These are phyloP conservation scores for Neurospora terricola DNA, from an alignment of 495 filamentous ascomycete species.

Conservation along the genomic window DNA sequence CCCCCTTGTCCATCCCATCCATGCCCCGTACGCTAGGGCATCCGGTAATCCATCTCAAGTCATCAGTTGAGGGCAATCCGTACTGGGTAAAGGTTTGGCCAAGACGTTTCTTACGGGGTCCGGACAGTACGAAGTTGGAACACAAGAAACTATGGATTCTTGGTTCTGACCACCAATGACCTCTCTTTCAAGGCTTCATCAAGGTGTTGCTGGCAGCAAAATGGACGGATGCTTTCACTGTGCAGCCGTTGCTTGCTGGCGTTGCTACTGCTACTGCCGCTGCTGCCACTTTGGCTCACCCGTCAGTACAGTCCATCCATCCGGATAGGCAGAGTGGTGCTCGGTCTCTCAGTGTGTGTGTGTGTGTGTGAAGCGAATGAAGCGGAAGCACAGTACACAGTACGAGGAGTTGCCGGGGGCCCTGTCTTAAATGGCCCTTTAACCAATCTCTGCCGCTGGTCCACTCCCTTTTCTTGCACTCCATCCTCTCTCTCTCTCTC, in stretches of 20 bases:
- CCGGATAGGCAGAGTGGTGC: neutral
- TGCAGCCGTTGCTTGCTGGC: neutral
- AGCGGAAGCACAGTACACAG: neutral
- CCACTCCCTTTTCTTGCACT: slow-evolving; percentile 45
- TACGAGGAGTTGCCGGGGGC: slow-evolving; percentile 15
- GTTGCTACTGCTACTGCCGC: neutral
- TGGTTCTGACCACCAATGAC: neutral
- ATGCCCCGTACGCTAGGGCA: neutral
- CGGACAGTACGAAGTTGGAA: neutral
- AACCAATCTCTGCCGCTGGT: slow-evolving; percentile 37
- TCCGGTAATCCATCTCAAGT: neutral
- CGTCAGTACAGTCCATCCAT: neutral
- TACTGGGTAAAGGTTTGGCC: neutral
- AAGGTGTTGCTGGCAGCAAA: neutral
- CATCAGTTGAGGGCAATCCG: neutral
- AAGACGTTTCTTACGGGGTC: neutral
- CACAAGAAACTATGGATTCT: neutral
- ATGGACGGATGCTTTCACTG: neutral
- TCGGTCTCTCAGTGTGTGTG: neutral
- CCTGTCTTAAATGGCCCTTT: slow-evolving; percentile 44
- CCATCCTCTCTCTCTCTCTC: slow-evolving; percentile 38
- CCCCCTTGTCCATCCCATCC: neutral
- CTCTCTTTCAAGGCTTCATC: neutral
- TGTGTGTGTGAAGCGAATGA: neutral
- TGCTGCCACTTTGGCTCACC: neutral